Percentiles rank a stretch among this genome's conserved stretches.
Evolutionary conservation across 495 filamentous ascomycete genomes (phyloP).

Genomic region (Penicillium pulvis): DNA sequence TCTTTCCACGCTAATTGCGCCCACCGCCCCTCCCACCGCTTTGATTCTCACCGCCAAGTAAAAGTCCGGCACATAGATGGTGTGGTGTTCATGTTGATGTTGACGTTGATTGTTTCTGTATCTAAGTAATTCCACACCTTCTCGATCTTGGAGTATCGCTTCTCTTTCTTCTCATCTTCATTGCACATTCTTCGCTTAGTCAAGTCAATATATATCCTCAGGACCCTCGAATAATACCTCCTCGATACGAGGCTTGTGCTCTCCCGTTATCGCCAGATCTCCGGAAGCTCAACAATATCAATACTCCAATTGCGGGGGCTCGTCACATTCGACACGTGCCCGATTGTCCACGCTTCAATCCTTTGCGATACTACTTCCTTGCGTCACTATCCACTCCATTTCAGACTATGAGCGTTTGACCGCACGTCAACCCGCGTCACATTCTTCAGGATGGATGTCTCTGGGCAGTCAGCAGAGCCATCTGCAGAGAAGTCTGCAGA

Average conservation of each 20-base stretch:
- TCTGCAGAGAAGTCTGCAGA: neutral
- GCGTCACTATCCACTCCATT: too few relatives aligned
- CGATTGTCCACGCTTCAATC: neutral
- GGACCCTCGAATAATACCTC: neutral
- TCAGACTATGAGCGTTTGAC: neutral
- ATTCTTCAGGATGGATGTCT: neutral
- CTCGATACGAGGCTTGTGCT: neutral
- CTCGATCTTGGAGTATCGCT: neutral
- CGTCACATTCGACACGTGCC: neutral
- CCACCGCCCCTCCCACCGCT: neutral
- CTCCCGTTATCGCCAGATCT: slow-evolving; percentile 13
- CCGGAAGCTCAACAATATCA: neutral
- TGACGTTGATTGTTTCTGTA: neutral
- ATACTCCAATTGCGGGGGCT: neutral
- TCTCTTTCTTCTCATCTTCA: neutral
- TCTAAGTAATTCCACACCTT: too few relatives aligned
- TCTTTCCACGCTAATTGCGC: neutral
- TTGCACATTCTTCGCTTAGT: neutral
- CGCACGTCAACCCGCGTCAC: neutral
- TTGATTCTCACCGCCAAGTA: neutral
- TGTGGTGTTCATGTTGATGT: neutral
- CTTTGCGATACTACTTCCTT: too few relatives aligned
- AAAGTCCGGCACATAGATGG: neutral
- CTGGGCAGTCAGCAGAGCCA: neutral
- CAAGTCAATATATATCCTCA: neutral